Conservation (phyloP, 225 moss, liverwort and hornwort species). For the Polytrichum formosum region DNA sequence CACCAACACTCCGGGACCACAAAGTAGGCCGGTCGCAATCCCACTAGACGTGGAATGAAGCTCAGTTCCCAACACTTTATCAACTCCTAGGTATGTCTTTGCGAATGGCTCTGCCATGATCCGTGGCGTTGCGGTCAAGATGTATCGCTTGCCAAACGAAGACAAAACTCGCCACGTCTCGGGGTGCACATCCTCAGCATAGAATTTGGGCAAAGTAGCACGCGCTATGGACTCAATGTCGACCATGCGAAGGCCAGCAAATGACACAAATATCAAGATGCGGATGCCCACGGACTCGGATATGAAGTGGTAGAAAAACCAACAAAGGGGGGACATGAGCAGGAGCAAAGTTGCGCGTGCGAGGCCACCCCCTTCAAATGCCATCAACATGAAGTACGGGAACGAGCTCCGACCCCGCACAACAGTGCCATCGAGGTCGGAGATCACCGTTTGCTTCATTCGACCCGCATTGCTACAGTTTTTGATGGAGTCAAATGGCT, state of each 20-base stretch:
- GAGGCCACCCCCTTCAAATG: constrained; percentile 67
- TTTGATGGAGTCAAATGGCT: constrained; percentile 15
- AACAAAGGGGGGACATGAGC: constrained; percentile 49
- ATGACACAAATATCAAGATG: constrained; percentile 47
- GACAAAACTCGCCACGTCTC: constrained; percentile 67
- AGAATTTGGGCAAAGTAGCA: constrained; percentile 72
- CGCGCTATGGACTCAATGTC: constrained; percentile 57
- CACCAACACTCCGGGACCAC: constrained; percentile 43
- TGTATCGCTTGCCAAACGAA: constrained; percentile 55
- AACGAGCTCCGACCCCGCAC: constrained; percentile 49
- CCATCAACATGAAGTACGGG: constrained; percentile 68
- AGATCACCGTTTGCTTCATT: constrained; percentile 30
- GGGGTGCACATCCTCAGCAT: constrained; percentile 53
- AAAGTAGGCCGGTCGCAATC: constrained; percentile 49
- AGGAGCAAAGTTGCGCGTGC: constrained; percentile 44
- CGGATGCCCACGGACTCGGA: constrained; percentile 47
- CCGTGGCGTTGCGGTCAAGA: constrained; percentile 60
- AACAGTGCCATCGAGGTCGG: constrained; percentile 65
- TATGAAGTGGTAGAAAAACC: constrained; percentile 47
- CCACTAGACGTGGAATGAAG: constrained; percentile 38
- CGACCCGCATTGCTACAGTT: constrained; percentile 31
- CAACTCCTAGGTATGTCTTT: constrained; percentile 46
- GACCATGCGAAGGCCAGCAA: constrained; percentile 43
- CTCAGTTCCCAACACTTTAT: constrained; percentile 58
- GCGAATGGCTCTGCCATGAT: constrained; percentile 71